Conservation (phyloP, 306 rosid species). For the Arachis stenosperma region DNA sequence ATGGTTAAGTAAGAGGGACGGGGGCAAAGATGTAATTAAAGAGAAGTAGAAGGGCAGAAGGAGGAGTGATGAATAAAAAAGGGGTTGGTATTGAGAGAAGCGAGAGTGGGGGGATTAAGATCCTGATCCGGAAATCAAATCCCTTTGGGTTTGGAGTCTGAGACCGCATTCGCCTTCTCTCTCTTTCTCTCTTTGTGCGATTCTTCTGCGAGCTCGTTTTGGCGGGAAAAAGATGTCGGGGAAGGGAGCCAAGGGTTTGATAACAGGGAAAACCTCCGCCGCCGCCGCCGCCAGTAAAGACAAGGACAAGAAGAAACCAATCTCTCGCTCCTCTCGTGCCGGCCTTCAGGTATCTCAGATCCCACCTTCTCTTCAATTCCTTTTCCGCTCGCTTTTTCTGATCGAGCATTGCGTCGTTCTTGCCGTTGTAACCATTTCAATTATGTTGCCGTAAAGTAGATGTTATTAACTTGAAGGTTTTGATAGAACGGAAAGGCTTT, state of each 20-base stretch:
- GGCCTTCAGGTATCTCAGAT: slow-evolving; percentile 71
- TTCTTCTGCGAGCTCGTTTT: slow-evolving; percentile 11
- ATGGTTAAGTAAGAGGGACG: not conserved
- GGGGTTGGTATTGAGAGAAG: not conserved
- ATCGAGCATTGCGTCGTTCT: not conserved
- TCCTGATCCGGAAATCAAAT: slow-evolving; percentile 16
- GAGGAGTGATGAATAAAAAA: slow-evolving; percentile 1
- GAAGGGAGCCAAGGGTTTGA: slow-evolving; percentile 82
- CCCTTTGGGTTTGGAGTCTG: not conserved
- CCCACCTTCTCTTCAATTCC: not conserved
- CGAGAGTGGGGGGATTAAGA: not conserved
- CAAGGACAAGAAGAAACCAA: slow-evolving; percentile 80
- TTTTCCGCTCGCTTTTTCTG: not conserved
- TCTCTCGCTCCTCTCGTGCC: slow-evolving; percentile 80
- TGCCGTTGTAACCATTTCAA: not conserved
- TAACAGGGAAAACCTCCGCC: slow-evolving; percentile 54
- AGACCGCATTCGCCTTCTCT: not conserved
- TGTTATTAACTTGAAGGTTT: no score
- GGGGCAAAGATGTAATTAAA: not conserved
- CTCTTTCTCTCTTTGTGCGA: not conserved
- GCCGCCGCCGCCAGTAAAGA: slow-evolving; percentile 52
- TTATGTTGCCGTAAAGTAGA: no score
- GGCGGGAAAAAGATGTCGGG: slow-evolving; percentile 76
- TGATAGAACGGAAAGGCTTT: no score
- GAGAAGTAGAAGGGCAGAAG: slow-evolving; percentile 20